Percentiles rank a stretch among this genome's conserved stretches.
Evolutionary conservation across 306 rosid genomes (phyloP).

Genomic region (Pyrus communis): DNA sequence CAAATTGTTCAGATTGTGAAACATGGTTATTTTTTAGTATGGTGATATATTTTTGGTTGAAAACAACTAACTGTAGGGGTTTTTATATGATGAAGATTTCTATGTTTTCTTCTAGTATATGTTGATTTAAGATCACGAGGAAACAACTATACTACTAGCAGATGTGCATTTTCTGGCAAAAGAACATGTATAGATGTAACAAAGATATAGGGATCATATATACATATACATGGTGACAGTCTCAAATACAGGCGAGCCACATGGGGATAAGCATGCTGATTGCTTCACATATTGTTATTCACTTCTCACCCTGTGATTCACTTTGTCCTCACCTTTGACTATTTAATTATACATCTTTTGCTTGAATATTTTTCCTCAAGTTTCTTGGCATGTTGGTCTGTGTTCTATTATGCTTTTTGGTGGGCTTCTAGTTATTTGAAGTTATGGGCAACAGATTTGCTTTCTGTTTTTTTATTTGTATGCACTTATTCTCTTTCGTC

Average conservation of each 20-base stretch:
- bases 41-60: background rate
- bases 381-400: background rate
- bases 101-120: background rate
- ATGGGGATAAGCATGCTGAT: background rate
- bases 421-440: background rate
- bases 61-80: background rate
- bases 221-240: background rate
- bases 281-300: background rate
- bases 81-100: background rate
- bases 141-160: background rate
- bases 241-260: background rate
- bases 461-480: conserved; percentile 1
- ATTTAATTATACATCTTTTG: background rate
- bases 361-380: background rate
- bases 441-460: conserved; percentile 6
- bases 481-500: background rate
- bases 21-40: background rate
- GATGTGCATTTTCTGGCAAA: background rate
- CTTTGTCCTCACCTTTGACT: background rate
- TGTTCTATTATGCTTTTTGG: background rate
- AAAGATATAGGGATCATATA: background rate
- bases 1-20: background rate
- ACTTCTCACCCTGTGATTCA: background rate
- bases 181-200: background rate
- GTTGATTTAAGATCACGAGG: background rate